Evolutionary conservation across 495 filamentous ascomycete genomes (phyloP), one percentile per base, ranked within the genome.

Genomic region (Neurospora africana): DNA sequence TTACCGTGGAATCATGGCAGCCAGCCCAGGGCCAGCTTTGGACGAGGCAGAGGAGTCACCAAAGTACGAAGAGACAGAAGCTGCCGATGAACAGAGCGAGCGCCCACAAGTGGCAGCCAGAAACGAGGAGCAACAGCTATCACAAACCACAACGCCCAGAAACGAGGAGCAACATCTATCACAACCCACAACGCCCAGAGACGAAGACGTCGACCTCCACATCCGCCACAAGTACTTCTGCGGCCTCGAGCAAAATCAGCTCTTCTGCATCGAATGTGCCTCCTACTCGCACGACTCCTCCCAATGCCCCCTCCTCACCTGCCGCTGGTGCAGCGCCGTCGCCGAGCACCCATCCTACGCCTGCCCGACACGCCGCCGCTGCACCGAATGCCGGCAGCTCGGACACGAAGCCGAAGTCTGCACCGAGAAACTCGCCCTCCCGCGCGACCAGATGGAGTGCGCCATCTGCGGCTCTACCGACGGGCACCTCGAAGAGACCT

Each of bases 251-350:
- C 68, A 75, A 3, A 72, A 78, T 58, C 75, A 77, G 13, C 68
- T 76, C 1, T 79, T 80, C 69, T 85, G 84, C 71, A 67, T 83
- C 43, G 72, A 72, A 69, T 85, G 84, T 73, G 79, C 81, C 19
- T 79, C 76, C 9, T 41, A 73, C 27, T 80, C 78, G 8, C 84
- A 86, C 73, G 71, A 30, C 23, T 68, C 74, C 21, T 40, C 40
- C 43, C 69, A 75, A 17, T 85, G 83, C 68, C 80, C 82, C 11
- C 71, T 74, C 23, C 70, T 73, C 21, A 38, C 41, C 2, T 84
- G 83, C 69, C 75, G 78, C 6, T 82, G 81, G 40, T 86, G 83
- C 70, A 7, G 5, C 21, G 71, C 73, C 37, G 72, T 75, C 39
- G 53, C 43, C 13, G 69, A 77, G 1, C 84, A 86, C 68, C 75